Base-by-base conservation (phyloP, 371 early-diverging fungal species). In the Lichtheimia corymbifera region DNA sequence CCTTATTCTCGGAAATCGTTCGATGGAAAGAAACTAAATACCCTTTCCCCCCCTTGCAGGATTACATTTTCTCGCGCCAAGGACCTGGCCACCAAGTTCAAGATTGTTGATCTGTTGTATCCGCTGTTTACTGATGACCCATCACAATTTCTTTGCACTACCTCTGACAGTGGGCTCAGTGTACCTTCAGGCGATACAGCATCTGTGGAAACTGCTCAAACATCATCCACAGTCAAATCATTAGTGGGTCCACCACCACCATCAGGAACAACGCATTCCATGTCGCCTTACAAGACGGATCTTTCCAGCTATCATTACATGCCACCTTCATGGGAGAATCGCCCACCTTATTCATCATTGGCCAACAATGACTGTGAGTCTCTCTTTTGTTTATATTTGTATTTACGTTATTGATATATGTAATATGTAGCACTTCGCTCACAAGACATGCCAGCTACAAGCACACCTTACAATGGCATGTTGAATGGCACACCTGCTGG, bases 121-220 rank as follows among this genome's bases (percentile, higher is more conserved):
- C 93, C 93, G 40, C 75, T 93, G 30, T 89, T 93, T 65, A 86
- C 77, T 50, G 86, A 88, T 20, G 89, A 91, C 56, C 91, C 91
- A 5, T 70, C 70, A 40, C 47, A 66, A 14, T 73, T 71, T 54
- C 27, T 74, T 11, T 62, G 65, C 50, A 44, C 65, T 0, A 47
- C 56, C 24, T 55, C 51, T 13, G 6, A 40, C 18, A 44, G 42
- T 18, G 28, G 54, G 1, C 3, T 15, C 24, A 51, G 62, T 24
- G 35, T 55, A 9, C 55, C 62, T 5, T 22, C 51, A 20, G 28
- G 28, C 0, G 59, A 58, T 24, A 50, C 59, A n/a, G 59, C 59
- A 35, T 58, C 59, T 2, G 59, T 58, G 7, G 59, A 58, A 24
- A 58, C 59, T 14, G 59, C 59, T n/a, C 49, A 58, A 20, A 50